Evolutionary conservation across 2,329 filamentous ascomycete species (phyloP).

Genomic region (Metarhizium brunneum): DNA sequence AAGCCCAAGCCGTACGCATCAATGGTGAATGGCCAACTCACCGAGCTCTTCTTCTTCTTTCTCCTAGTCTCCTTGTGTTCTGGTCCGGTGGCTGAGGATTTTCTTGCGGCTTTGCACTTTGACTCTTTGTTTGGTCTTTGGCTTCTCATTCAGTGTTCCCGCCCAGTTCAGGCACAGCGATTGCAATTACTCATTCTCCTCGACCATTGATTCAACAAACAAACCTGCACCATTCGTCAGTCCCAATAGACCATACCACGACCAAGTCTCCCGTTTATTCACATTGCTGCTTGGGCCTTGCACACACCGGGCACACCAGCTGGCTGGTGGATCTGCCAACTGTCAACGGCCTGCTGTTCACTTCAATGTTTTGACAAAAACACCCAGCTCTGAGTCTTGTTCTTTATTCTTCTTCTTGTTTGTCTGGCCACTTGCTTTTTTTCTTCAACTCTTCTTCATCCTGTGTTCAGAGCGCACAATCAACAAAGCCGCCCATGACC

Average conservation of each 20-base stretch:
- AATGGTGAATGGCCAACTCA: background rate
- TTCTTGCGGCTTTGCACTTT: background rate
- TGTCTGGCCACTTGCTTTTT: background rate
- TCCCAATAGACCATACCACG: background rate
- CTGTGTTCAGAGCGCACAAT: background rate
- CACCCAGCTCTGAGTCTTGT: background rate
- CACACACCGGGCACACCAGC: slow-evolving; percentile 3
- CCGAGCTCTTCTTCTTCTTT: background rate
- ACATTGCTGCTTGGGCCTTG: background rate
- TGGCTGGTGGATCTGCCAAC: slow-evolving; percentile 6
- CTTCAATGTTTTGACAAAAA: background rate
- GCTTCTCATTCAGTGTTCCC: background rate
- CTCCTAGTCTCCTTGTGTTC: background rate
- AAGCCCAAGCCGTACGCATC: background rate
- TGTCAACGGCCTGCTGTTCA: background rate
- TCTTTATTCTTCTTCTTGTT: background rate
- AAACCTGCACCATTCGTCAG: background rate
- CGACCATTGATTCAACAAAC: background rate
- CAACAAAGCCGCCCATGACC: background rate
- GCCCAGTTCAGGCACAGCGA: background rate
- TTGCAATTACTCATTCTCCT: background rate
- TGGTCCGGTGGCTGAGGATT: background rate
- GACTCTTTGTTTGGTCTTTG: background rate
- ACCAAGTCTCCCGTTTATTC: background rate
- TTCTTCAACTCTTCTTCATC: background rate